Evolutionary conservation across 1,284 basidiomycete species (phyloP).

Genomic region (Leccinum pseudoinsigne): DNA sequence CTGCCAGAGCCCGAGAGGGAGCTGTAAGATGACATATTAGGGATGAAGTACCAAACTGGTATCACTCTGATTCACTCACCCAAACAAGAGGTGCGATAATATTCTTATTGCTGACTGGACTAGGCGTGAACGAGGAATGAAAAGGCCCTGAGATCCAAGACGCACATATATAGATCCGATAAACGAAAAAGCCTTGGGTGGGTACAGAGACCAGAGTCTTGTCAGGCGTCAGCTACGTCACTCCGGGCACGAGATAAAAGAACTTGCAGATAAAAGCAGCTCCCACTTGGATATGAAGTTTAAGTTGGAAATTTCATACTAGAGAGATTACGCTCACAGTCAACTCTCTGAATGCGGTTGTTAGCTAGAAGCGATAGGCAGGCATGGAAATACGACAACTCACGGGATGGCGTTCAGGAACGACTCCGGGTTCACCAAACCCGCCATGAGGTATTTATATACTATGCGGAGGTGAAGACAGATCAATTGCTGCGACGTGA

Average conservation of each 20-base stretch:
- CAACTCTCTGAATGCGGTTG: neutral
- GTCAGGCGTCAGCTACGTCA: neutral
- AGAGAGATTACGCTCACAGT: neutral
- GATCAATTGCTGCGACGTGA: neutral
- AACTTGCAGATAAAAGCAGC: neutral
- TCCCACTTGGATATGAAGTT: neutral
- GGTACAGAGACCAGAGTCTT: conserved; percentile 6
- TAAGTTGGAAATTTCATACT: neutral
- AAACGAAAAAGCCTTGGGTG: conserved; percentile 7
- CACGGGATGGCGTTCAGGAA: neutral
- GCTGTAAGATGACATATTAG: neutral
- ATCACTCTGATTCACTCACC: neutral
- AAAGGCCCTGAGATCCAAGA: neutral
- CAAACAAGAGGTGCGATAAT: conserved; percentile 1
- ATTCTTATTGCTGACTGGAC: conserved; percentile 3
- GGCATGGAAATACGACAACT: neutral
- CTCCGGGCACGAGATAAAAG: neutral
- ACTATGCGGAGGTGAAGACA: neutral
- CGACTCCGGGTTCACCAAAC: neutral
- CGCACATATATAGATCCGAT: conserved; percentile 8
- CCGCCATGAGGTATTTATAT: conserved; percentile 4
- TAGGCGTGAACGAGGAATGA: neutral
- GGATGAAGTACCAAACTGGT: no score
- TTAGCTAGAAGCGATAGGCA: neutral
- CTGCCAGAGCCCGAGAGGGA: conserved; percentile 4